phyloP scores from a whole-genome alignment of 768 basidiomycete genomes.

The Tephrocybe rancida region DNA sequence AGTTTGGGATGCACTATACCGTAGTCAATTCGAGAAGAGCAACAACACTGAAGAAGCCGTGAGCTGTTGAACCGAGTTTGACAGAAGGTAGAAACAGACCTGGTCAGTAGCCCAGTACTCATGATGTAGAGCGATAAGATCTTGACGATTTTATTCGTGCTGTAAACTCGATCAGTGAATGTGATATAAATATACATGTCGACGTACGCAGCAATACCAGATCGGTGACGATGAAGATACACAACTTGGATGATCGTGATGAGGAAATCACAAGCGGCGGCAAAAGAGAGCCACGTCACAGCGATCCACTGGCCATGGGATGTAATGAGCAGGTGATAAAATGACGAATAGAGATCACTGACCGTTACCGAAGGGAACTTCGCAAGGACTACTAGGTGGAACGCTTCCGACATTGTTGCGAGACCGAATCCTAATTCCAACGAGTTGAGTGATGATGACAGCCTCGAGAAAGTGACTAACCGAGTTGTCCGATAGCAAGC shows the following conservation, averaged over 20 bases:
- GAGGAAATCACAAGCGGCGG: slow-evolving; percentile 1
- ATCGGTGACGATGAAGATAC: slow-evolving; percentile 1
- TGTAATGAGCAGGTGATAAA: neutral
- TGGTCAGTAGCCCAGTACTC: neutral
- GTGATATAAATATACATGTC: too few species aligned
- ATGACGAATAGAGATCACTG: too few species aligned
- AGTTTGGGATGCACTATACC: neutral
- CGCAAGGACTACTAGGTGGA: neutral
- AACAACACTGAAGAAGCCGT: neutral
- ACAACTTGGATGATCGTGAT: neutral
- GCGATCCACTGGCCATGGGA: neutral
- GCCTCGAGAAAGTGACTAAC: neutral
- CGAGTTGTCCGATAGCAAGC: neutral
- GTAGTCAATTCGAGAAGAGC: neutral
- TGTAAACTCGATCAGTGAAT: too few species aligned
- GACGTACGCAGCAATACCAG: neutral
- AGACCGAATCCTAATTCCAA: neutral
- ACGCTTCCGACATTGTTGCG: slow-evolving; percentile 1
- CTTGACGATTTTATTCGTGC: neutral
- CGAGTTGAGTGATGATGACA: neutral
- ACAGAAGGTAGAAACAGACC: too few species aligned
- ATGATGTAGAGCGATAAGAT: neutral
- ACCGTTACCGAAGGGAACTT: neutral
- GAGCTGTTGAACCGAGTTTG: too few species aligned
- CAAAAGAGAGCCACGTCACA: slow-evolving; percentile 5